Conservation (phyloP, 2,329 filamentous ascomycete genomes). For the Phialocephala sp. region DNA sequence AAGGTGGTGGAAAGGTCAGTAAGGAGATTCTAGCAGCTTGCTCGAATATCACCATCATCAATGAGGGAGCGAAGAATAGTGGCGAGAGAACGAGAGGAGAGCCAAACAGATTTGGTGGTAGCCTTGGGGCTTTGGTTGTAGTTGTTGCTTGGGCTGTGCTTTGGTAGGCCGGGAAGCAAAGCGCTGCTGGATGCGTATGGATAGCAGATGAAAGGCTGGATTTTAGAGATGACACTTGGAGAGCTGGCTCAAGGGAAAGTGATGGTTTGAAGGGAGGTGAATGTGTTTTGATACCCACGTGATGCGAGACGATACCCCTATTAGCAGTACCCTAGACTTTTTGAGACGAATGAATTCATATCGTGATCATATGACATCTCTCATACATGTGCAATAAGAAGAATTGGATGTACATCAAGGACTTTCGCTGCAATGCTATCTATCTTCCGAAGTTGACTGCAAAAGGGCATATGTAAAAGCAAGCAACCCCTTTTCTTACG, state of each 20-base stretch:
- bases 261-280: slow-evolving; percentile 1
- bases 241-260: slow-evolving; percentile 9
- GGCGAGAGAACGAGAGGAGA: slow-evolving; percentile 26
- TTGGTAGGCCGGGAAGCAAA: slow-evolving; percentile 23
- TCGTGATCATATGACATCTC: background rate
- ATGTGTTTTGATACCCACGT: slow-evolving; percentile 14
- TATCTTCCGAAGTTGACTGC: background rate
- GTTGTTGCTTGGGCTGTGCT: slow-evolving; percentile 39
- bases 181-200: background rate
- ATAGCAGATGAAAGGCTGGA: background rate
- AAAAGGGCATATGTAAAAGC: background rate
- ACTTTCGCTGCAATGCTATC: background rate
- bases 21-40: slow-evolving; percentile 42
- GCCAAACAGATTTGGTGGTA: slow-evolving; percentile 22
- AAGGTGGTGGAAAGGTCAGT: slow-evolving; percentile 47
- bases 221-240: slow-evolving; percentile 10
- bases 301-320: slow-evolving; percentile 17
- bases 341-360: slow-evolving; percentile 6
- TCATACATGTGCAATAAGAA: background rate
- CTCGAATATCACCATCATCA: slow-evolving; percentile 43
- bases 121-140: slow-evolving; percentile 39
- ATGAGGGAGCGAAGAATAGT: slow-evolving; percentile 24
- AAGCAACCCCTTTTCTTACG: slow-evolving; percentile 4
- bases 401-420: background rate
- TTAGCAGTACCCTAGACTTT: slow-evolving; percentile 11